Evolutionary conservation across 768 basidiomycete species (phyloP).

Genomic region (Phallus indusiatus): DNA sequence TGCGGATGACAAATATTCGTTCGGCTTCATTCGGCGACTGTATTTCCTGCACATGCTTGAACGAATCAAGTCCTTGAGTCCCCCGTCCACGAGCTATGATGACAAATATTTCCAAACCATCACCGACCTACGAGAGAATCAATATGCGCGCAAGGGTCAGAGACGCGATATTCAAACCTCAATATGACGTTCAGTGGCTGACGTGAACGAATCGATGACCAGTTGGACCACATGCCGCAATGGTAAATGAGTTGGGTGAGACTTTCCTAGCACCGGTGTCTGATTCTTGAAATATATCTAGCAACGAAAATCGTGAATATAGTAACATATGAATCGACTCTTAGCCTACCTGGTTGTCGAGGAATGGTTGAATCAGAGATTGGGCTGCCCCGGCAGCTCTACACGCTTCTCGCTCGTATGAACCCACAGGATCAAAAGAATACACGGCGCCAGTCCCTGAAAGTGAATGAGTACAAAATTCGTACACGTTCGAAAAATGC

Average conservation of each 20-base stretch:
- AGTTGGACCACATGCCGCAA: slow-evolving; percentile 71
- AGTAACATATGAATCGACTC: too few species aligned
- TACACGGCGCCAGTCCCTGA: slow-evolving; percentile 93
- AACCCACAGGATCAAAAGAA: slow-evolving; percentile 99
- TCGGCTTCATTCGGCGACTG: slow-evolving; percentile 47
- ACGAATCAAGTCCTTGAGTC: slow-evolving; percentile 45
- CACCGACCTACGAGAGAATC: slow-evolving; percentile 60
- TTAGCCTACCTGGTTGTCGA: slow-evolving; percentile 97
- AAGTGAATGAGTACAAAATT: background rate
- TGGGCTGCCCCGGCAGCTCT: slow-evolving; percentile 96
- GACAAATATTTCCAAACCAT: slow-evolving; percentile 88
- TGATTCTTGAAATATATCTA: slow-evolving; percentile 99
- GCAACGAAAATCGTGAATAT: too few species aligned
- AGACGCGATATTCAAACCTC: slow-evolving; percentile 47
- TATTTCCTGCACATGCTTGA: slow-evolving; percentile 55
- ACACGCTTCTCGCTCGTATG: slow-evolving; percentile 95
- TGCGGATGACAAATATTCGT: slow-evolving; percentile 63
- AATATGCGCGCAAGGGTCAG: background rate
- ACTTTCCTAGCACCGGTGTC: slow-evolving; percentile 55
- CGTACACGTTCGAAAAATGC: background rate
- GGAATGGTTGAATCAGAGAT: slow-evolving; percentile 89
- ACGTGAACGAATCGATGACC: slow-evolving; percentile 93
- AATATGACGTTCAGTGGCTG: slow-evolving; percentile 97
- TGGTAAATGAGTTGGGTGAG: slow-evolving; percentile 75
- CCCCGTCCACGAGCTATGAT: slow-evolving; percentile 63